These are phyloP conservation scores for Suhomyces taliae DNA, from an alignment of 1,139 yeast genomes.

Conservation along the genomic window DNA sequence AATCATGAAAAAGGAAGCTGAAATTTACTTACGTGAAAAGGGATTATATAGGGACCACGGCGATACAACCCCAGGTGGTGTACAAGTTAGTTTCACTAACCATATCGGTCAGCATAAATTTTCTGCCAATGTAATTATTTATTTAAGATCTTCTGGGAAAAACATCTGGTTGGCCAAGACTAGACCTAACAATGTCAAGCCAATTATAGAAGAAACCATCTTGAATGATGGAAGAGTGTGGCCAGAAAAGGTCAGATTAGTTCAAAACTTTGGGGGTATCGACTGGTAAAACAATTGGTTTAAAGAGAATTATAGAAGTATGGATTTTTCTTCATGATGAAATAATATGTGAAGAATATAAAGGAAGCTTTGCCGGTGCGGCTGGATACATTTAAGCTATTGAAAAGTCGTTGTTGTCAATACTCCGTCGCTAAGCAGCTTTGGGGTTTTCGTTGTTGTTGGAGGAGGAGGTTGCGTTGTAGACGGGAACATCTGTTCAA, in stretches of 20 bases:
- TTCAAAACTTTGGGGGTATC: conserved; percentile 52
- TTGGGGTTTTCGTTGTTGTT: too few species aligned
- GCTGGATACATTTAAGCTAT: too few species aligned
- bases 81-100: conserved; percentile 64
- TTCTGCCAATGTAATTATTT: conserved; percentile 84
- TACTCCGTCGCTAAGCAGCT: too few species aligned
- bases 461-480: too few species aligned
- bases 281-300: conserved; percentile 45
- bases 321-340: too few species aligned
- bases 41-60: conserved; percentile 73
- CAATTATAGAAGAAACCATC: conserved; percentile 74
- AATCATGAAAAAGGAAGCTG: conserved; percentile 79
- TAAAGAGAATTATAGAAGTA: not conserved
- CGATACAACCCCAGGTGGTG: conserved; percentile 74
- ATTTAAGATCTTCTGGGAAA: conserved; percentile 63
- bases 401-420: too few species aligned
- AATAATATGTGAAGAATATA: too few species aligned
- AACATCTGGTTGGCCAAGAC: conserved; percentile 88
- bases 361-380: too few species aligned
- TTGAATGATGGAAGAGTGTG: conserved; percentile 64
- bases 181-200: conserved; percentile 70
- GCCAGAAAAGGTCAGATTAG: conserved; percentile 68
- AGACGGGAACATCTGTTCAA: not conserved
- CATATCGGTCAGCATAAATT: conserved; percentile 97
- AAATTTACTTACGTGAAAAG: conserved; percentile 64